Evolutionary conservation across 1,139 yeast species (phyloP).

Genomic region (Geotrichum klebahnii): DNA sequence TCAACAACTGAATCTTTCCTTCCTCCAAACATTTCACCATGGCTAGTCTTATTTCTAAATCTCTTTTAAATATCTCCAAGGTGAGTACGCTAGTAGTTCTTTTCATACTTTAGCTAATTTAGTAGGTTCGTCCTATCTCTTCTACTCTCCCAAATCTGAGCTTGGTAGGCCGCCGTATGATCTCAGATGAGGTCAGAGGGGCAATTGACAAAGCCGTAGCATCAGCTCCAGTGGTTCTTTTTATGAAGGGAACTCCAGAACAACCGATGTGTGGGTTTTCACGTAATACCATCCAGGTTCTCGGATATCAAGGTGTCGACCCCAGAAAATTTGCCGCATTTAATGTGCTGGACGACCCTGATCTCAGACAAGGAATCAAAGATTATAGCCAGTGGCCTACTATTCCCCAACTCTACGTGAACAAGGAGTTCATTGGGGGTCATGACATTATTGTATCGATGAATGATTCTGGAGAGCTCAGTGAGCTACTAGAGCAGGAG

Average conservation of each 20-base stretch:
- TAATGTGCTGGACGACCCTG: conserved; percentile 91
- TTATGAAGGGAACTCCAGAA: conserved; percentile 76
- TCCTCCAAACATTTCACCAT: too few relatives aligned
- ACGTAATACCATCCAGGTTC: conserved; percentile 84
- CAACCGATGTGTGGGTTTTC: conserved; percentile 98
- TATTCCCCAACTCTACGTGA: conserved; percentile 58
- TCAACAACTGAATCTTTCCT: too few relatives aligned
- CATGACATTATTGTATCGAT: conserved; percentile 90
- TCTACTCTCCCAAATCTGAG: conserved; percentile 8
- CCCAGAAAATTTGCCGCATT: conserved; percentile 95
- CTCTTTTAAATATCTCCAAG: too few relatives aligned
- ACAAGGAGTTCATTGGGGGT: conserved; percentile 89
- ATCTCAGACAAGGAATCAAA: conserved; percentile 86
- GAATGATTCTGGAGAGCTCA: conserved; percentile 87
- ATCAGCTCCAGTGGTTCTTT: conserved; percentile 92
- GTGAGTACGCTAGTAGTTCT: too few relatives aligned
- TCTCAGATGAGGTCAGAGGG: conserved; percentile 71
- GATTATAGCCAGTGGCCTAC: conserved; percentile 96
- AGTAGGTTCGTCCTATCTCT: conserved; percentile 5
- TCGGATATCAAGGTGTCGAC: conserved; percentile 97
- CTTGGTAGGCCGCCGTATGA: conserved; percentile 43
- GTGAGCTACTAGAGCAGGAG: conserved; percentile 74
- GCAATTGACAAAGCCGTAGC: conserved; percentile 64
- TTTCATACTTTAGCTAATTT: too few relatives aligned
- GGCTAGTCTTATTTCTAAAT: too few relatives aligned